Conservation (phyloP, 1,284 basidiomycete species). For the Thelephora terrestris region DNA sequence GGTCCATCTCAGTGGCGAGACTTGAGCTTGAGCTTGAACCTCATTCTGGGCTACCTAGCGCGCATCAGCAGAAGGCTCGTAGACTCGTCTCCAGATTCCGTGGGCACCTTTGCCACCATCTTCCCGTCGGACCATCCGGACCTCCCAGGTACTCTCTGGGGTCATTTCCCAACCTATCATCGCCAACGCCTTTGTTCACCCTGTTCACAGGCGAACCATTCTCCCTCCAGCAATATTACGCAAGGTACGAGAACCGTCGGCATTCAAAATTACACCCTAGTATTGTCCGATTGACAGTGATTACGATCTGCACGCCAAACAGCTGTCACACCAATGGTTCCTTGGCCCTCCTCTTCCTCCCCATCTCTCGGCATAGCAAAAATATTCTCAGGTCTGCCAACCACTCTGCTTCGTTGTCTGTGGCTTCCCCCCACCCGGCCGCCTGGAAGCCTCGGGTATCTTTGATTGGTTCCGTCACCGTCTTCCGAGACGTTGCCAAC, state of each 20-base stretch:
- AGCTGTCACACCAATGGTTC: slow-evolving; percentile 54
- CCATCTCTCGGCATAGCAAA: slow-evolving; percentile 49
- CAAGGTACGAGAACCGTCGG: slow-evolving; percentile 21
- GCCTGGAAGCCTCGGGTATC: slow-evolving; percentile 40
- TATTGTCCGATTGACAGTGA: not conserved
- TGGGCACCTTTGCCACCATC: slow-evolving; percentile 41
- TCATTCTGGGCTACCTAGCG: slow-evolving; percentile 19
- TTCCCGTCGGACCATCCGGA: slow-evolving; percentile 33
- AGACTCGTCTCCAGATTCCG: slow-evolving; percentile 24
- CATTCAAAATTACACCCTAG: not conserved
- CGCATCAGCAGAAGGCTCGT: slow-evolving; percentile 33
- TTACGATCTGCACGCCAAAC: slow-evolving; percentile 11
- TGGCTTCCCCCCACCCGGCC: slow-evolving; percentile 33
- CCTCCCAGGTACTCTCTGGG: slow-evolving; percentile 28
- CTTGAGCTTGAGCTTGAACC: too few relatives aligned
- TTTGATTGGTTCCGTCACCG: slow-evolving; percentile 43
- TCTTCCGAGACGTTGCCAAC: slow-evolving; percentile 25
- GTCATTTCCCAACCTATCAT: not conserved
- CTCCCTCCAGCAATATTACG: slow-evolving; percentile 52
- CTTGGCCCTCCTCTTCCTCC: slow-evolving; percentile 50
- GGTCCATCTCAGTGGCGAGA: too few relatives aligned
- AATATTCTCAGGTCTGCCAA: slow-evolving; percentile 39
- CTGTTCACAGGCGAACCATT: slow-evolving; percentile 39
- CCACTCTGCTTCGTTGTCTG: slow-evolving; percentile 43
- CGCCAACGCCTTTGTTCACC: slow-evolving; percentile 3